These are phyloP conservation scores for Scheffersomyces segobiensis DNA, from an alignment of 1,139 yeast species.

Conservation along the genomic window DNA sequence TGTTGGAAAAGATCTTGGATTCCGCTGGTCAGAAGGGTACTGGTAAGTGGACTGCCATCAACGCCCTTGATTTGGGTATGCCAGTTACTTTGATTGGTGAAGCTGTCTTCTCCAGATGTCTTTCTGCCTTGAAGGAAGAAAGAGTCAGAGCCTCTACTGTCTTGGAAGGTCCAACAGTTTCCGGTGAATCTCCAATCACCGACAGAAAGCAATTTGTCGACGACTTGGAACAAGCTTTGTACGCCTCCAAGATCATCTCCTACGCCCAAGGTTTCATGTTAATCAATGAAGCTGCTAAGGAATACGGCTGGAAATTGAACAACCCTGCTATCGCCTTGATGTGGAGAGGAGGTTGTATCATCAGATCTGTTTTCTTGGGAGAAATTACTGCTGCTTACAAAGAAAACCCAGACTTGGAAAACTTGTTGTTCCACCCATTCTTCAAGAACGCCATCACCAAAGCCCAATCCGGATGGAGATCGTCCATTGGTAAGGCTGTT, in stretches of 20 bases:
- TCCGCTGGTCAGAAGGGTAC: constrained; percentile 99
- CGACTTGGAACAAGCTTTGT: constrained; percentile 95
- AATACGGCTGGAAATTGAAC: constrained; percentile 96
- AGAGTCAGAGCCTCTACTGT: constrained; percentile 81
- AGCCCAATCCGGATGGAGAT: constrained; percentile 97
- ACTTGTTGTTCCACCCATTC: constrained; percentile 94
- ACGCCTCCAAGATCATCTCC: constrained; percentile 97
- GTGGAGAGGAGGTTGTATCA: constrained; percentile 99
- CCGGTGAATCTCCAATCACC: constrained; percentile 53
- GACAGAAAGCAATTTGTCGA: constrained; percentile 85
- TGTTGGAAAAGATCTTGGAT: constrained; percentile 95
- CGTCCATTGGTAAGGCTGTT: constrained; percentile 75
- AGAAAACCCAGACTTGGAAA: constrained; percentile 89
- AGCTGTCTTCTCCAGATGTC: constrained; percentile 96
- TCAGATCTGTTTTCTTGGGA: constrained; percentile 96
- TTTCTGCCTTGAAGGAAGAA: constrained; percentile 89
- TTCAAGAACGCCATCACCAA: constrained; percentile 86
- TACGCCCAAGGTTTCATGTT: constrained; percentile 99
- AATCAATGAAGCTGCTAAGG: constrained; percentile 97
- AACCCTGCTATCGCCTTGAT: constrained; percentile 97
- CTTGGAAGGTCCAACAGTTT: constrained; percentile 73
- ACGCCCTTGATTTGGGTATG: constrained; percentile 96
- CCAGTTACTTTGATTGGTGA: constrained; percentile 98
- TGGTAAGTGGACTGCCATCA: constrained; percentile 99
- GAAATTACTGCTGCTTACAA: constrained; percentile 97